These are phyloP conservation scores for Zoysia japonica DNA, from an alignment of 176 grass and related monocot genomes.

Conservation along the genomic window DNA sequence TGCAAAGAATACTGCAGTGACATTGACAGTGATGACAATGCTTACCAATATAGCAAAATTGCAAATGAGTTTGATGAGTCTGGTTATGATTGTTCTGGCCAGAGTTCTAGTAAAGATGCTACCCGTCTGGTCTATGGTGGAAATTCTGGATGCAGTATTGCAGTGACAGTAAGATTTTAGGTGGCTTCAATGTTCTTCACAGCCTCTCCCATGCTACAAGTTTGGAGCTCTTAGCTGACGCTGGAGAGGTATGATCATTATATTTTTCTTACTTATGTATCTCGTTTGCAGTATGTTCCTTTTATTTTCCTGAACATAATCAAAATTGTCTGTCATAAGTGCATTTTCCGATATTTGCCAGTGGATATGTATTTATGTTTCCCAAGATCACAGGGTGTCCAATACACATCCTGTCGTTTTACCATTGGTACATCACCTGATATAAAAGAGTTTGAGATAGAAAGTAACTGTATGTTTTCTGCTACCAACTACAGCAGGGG, in stretches of 20 bases:
- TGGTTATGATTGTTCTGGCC: not conserved
- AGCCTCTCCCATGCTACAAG: slow-evolving; percentile 19
- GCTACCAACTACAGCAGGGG: not conserved
- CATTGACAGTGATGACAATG: slow-evolving; percentile 37
- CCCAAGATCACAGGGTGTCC: too few relatives aligned
- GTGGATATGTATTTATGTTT: too few relatives aligned
- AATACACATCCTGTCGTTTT: not conserved
- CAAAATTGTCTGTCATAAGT: not conserved
- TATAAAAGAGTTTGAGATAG: not conserved
- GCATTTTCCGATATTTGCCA: not conserved
- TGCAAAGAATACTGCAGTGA: slow-evolving; percentile 22
- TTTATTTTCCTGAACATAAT: not conserved
- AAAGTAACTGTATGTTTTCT: not conserved
- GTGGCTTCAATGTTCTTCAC: slow-evolving; percentile 15
- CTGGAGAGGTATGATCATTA: slow-evolving; percentile 9
- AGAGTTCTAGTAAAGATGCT: not conserved
- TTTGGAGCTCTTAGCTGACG: slow-evolving; percentile 32
- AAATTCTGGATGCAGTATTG: slow-evolving; percentile 10
- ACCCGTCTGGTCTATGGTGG: not conserved
- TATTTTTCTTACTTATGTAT: too few relatives aligned
- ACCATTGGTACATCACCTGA: not conserved
- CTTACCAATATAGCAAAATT: slow-evolving; percentile 32
- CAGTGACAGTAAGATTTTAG: not conserved
- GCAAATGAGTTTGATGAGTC: slow-evolving; percentile 13
- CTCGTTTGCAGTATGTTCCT: not conserved